These are phyloP conservation scores for Saccharomyces uvarum DNA, from an alignment of 1,139 yeast species.

Conservation along the genomic window DNA sequence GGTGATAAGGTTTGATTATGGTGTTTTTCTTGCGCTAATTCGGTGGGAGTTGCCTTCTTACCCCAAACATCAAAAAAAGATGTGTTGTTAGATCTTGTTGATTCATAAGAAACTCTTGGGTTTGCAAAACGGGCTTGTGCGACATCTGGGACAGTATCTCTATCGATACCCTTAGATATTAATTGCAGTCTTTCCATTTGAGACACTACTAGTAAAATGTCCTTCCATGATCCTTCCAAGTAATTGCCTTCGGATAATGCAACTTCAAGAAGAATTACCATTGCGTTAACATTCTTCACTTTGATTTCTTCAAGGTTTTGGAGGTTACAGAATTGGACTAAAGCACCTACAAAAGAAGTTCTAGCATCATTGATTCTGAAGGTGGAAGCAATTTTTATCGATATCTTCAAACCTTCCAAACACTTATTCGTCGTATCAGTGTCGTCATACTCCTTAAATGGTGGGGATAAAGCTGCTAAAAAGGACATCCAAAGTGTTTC, in stretches of 20 bases:
- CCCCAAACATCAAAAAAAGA: slow-evolving; percentile 35
- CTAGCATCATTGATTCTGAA: slow-evolving; percentile 81
- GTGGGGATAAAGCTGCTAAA: slow-evolving; percentile 87
- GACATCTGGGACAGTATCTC: slow-evolving; percentile 79
- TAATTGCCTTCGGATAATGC: slow-evolving; percentile 73
- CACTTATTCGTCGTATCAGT: slow-evolving; percentile 62
- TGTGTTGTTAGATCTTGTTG: slow-evolving; percentile 36
- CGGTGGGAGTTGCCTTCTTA: slow-evolving; percentile 41
- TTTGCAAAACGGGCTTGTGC: slow-evolving; percentile 52
- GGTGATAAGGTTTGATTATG: slow-evolving; percentile 44
- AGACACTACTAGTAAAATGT: slow-evolving; percentile 71
- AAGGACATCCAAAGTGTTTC: slow-evolving; percentile 96
- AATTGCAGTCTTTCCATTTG: slow-evolving; percentile 87
- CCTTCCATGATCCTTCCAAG: slow-evolving; percentile 74
- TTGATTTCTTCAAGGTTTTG: slow-evolving; percentile 74
- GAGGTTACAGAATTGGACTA: slow-evolving; percentile 78
- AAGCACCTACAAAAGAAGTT: slow-evolving; percentile 81
- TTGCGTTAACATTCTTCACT: slow-evolving; percentile 73
- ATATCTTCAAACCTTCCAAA: slow-evolving; percentile 75
- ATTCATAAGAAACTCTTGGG: slow-evolving; percentile 50
- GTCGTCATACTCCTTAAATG: slow-evolving; percentile 84
- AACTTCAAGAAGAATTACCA: slow-evolving; percentile 62
- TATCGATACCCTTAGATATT: slow-evolving; percentile 82
- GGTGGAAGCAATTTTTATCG: slow-evolving; percentile 76
- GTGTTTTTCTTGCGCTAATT: slow-evolving; percentile 43